Base-by-base conservation (phyloP, 1,284 basidiomycete genomes). In the Pterula multifida region DNA sequence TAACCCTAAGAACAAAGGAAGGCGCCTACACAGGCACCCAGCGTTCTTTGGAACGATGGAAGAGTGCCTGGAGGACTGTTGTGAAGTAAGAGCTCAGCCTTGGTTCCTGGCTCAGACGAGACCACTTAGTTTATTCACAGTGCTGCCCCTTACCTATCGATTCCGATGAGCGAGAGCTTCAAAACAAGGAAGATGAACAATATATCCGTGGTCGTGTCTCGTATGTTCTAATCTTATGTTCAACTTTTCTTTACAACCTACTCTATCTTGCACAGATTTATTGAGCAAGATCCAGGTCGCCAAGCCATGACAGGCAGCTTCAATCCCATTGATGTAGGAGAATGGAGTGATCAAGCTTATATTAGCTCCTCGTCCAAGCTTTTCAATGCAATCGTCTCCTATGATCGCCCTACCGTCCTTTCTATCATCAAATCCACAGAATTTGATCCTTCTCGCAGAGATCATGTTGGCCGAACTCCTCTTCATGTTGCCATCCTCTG, bases 261-360 rank as follows among this genome's bases (percentile, higher is more conserved):
- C 50, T 48, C 23, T 26, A n/a, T 25, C 25, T 1, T 23, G 17
- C 26, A 1, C 50, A 76, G 75, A 26, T 78, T 78, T 59, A 73
- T 80, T 28, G 60, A 75, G 55, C 75, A 79, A 48, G 70, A 80
- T 54, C 76, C 78, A 1, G 78, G 78, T 0, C 73, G 77, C 15
- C 78, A 81, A 58, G 73, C 65, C 47, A 72, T 79, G 28, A 72
- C 77, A 0, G 78, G 78, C 2, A 77, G 75, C 55, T 81, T 81
- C 66, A 74, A 78, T 49, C 78, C 78, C 0, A 79, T 80, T 54
- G 77, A 81, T 54, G 73, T 71, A n/a, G 77, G 76, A 6, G 77
- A 79, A 65, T 81, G 79, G 79, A 70, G 71, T 49, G 74, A 68
- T 36, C 73, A 76, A 52, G 75, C 73, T 2, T 81, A 80, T 59